Base-by-base conservation (phyloP, 2,329 filamentous ascomycete species). In the Cordyceps cateniannulata region DNA sequence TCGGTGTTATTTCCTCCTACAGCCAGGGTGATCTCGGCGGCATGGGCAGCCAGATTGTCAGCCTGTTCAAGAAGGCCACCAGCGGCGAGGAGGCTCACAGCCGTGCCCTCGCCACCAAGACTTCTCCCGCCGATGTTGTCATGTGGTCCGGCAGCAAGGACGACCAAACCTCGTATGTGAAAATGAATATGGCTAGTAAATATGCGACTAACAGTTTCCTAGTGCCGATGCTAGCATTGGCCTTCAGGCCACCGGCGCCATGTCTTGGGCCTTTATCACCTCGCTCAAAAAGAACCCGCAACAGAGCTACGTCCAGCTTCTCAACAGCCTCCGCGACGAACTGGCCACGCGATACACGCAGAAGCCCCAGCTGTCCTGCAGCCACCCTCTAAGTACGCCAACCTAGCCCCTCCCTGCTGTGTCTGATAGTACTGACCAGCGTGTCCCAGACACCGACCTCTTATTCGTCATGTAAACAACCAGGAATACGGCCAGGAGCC, bases 131-230 rank as follows among this genome's bases (percentile, higher is more conserved):
- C 49, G 95, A 98, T 74, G 93, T 99, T 49, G 84, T 98, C 72
- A 97, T 98, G 91, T 95, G 93, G 85, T 96, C 91, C 59, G 95
- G 95, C 61, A 96, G 91, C 79, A 98, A 98, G 75, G 95, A 98
- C 71, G 86, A 90, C 66, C 95, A 99, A 77, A 99, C 93, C 69
- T 93, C 89, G 87, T 91, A 80, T 77, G 88, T 86, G 14, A 35
- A 24, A 12, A 9, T 12, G 38, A 27, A 10, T n/a, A 29, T 22
- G 2, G 1, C 20, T 1, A 25, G 14, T 16, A 29, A 27, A 16
- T 38, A 29, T 52, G 22, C 22, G 48, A 18, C 58, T 60, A 53
- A 53, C n/a, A 47, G 24, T 18, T 5, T 29, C 62, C 68, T n/a
- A 96, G 92, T 65, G 90, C 91, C 75, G 95, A 99, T 73, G 93